Evolutionary conservation across 1,284 basidiomycete genomes (phyloP).

Genomic region (Fomitiporia mediterranea): DNA sequence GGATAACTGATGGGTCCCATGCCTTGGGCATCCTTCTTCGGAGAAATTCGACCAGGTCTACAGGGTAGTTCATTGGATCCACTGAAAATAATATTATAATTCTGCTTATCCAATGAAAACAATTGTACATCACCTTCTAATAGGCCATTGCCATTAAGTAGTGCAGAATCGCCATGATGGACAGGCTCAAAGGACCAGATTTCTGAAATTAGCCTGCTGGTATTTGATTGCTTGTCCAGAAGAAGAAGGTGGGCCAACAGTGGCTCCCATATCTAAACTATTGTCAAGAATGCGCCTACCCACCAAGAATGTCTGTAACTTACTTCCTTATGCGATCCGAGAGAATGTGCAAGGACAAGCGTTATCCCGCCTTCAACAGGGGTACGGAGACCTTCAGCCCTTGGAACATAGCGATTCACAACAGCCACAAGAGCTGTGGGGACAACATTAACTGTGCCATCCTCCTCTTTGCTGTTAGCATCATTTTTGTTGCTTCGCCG

Average conservation of each 20-base stretch:
- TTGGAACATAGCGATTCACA: slow-evolving; percentile 3
- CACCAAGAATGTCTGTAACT: neutral
- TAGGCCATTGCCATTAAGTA: neutral
- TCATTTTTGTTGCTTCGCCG: neutral
- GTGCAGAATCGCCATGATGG: slow-evolving; percentile 2
- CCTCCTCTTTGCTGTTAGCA: neutral
- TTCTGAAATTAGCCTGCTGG: neutral
- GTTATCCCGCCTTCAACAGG: neutral
- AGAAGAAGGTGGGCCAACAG: neutral
- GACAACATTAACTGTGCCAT: neutral
- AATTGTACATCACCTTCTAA: neutral
- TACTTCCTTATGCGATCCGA: neutral
- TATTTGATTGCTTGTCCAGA: neutral
- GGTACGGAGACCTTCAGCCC: neutral
- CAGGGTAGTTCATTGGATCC: slow-evolving; percentile 3
- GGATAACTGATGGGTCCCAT: neutral
- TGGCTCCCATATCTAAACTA: neutral
- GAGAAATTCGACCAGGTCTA: slow-evolving; percentile 2
- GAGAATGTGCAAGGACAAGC: neutral
- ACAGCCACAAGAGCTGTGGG: neutral
- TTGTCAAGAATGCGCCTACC: too few species aligned
- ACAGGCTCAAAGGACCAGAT: slow-evolving; percentile 4
- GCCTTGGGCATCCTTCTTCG: neutral
- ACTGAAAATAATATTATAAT: neutral
- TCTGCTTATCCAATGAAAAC: neutral